phyloP scores from a whole-genome alignment of 1,284 basidiomycete genomes.

The Cutaneotrichosporon cavernicola region DNA sequence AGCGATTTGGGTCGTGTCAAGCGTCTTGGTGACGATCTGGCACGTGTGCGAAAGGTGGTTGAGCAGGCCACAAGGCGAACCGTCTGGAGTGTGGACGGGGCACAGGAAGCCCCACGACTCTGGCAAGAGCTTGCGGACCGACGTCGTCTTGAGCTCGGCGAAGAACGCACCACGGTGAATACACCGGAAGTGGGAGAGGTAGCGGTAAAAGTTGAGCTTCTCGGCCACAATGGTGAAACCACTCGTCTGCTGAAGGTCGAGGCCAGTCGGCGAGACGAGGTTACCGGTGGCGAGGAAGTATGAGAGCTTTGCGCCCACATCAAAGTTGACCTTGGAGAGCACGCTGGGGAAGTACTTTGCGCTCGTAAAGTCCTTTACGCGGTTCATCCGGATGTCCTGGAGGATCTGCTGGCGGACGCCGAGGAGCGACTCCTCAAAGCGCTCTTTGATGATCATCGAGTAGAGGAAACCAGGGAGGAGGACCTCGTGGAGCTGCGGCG shows the following conservation, averaged over 20 bases:
- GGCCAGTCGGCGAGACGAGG: constrained; percentile 87
- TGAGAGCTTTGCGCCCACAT: constrained; percentile 83
- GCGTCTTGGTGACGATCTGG: constrained; percentile 78
- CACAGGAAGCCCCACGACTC: constrained; percentile 99
- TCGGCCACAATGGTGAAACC: constrained; percentile 99
- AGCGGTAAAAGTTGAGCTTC: constrained; percentile 98
- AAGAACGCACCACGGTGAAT: constrained; percentile 99
- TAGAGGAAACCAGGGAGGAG: constrained; percentile 91
- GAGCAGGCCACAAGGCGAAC: constrained; percentile 93
- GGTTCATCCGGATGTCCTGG: constrained; percentile 71
- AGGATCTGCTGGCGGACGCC: constrained; percentile 71
- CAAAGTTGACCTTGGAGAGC: constrained; percentile 77
- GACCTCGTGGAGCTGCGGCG: constrained; percentile 97
- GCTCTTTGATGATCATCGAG: constrained; percentile 97
- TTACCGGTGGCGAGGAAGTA: constrained; percentile 99
- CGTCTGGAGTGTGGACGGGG: constrained; percentile 98
- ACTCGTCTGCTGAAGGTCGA: constrained; percentile 94
- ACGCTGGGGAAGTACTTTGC: constrained; percentile 82
- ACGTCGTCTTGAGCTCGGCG: constrained; percentile 96
- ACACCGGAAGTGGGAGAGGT: constrained; percentile 97
- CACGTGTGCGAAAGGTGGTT: constrained; percentile 96
- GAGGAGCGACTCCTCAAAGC: constrained; percentile 84
- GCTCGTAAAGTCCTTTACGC: constrained; percentile 78
- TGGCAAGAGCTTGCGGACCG: constrained; percentile 93
- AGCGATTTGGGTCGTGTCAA: constrained; percentile 76